These are phyloP conservation scores for Podospora conica DNA, from an alignment of 495 filamentous ascomycete species.

Conservation along the genomic window DNA sequence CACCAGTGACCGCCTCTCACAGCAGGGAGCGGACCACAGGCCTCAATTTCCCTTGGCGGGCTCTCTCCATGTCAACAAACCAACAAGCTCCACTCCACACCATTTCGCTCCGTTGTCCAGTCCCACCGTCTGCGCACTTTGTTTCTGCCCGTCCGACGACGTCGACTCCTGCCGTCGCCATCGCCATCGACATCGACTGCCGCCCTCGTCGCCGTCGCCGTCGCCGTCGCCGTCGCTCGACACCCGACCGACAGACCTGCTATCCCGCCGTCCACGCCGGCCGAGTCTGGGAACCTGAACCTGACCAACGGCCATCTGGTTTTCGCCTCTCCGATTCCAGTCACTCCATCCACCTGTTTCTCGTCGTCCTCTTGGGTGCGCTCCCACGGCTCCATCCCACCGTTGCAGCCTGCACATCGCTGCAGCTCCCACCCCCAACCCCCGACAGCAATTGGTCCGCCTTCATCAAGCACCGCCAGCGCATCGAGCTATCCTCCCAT, in stretches of 20 bases:
- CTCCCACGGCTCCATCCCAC: constrained; percentile 8
- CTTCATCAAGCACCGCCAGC: constrained; percentile 32
- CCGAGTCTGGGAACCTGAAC: too few relatives aligned
- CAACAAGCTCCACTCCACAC: background rate
- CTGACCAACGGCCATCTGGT: too few relatives aligned
- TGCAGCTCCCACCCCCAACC: constrained; percentile 30
- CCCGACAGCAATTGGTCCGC: constrained; percentile 30
- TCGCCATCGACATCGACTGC: background rate
- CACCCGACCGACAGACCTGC: background rate
- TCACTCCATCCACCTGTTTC: constrained; percentile 7
- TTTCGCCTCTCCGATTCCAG: constrained; percentile 1
- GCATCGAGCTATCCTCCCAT: constrained; percentile 26
- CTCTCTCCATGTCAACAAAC: background rate
- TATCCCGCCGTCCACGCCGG: background rate
- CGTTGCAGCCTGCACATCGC: constrained; percentile 28
- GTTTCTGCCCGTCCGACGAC: background rate
- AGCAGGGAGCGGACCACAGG: background rate
- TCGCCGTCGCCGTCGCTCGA: background rate
- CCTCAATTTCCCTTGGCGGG: background rate
- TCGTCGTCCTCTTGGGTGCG: constrained; percentile 3
- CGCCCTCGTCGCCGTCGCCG: background rate
- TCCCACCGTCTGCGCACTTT: background rate
- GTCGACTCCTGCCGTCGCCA: background rate
- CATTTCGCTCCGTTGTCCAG: background rate
- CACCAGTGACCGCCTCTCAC: background rate